Conservation (phyloP, 2,329 filamentous ascomycete genomes). For the Thermomyces lanuginosus region DNA sequence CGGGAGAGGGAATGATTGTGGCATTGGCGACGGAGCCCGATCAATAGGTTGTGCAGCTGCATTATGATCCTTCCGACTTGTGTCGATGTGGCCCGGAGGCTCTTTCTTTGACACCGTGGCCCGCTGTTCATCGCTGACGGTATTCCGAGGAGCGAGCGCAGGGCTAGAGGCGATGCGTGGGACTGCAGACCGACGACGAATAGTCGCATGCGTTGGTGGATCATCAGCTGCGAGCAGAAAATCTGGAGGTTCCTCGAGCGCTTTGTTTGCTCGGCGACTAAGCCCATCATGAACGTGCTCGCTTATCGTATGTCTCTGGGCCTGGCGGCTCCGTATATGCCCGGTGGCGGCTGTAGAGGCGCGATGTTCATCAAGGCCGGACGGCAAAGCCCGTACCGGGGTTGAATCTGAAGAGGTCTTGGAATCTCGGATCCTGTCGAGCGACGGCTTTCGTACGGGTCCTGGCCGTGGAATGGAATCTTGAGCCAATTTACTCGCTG, state of each 20-base stretch:
- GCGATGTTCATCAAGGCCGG: constrained; percentile 4
- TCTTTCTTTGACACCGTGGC: constrained; percentile 19
- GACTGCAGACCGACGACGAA: constrained; percentile 16
- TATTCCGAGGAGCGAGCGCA: constrained; percentile 13
- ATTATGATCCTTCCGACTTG: constrained; percentile 11
- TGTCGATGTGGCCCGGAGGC: constrained; percentile 14
- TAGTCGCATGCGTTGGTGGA: constrained; percentile 9
- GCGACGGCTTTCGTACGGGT: constrained; percentile 39
- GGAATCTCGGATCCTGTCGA: constrained; percentile 34
- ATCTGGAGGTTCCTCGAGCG: constrained; percentile 12
- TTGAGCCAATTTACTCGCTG: too few species aligned
- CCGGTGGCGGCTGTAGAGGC: too few species aligned
- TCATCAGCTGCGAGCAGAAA: constrained; percentile 10
- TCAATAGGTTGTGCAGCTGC: constrained; percentile 14
- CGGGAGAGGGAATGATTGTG: constrained; percentile 40
- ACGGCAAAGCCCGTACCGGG: constrained; percentile 24
- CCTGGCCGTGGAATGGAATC: too few species aligned
- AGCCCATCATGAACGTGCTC: too few species aligned
- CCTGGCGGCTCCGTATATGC: background rate
- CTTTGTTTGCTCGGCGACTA: too few species aligned
- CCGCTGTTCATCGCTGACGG: constrained; percentile 16
- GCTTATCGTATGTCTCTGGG: too few species aligned
- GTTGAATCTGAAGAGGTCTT: constrained; percentile 34
- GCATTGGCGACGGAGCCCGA: constrained; percentile 31
- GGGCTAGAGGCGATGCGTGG: constrained; percentile 20